Conservation (phyloP, 257 asterid species). For the Solanum gracilifrons region DNA sequence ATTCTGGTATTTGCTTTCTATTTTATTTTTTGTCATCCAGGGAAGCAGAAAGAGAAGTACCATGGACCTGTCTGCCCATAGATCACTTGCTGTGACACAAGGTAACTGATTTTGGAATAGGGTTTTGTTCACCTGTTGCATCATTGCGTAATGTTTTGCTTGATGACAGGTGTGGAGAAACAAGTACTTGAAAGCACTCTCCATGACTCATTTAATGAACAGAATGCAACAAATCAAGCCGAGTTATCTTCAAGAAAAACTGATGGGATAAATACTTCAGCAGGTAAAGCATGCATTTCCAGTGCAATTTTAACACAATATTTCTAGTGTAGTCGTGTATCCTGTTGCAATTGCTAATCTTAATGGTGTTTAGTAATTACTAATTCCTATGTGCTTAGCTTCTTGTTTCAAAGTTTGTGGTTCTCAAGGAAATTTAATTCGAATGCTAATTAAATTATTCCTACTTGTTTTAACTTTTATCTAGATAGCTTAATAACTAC, state of each 20-base stretch:
- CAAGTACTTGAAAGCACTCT: neutral
- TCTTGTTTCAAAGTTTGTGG: neutral
- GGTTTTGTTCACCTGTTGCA: neutral
- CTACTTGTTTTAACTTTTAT: neutral
- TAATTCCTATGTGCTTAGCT: neutral
- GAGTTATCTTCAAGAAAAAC: neutral
- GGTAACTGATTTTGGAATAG: neutral
- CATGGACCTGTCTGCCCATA: neutral
- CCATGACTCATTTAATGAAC: neutral
- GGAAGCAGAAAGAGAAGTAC: neutral
- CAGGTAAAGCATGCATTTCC: neutral
- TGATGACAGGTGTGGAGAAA: neutral
- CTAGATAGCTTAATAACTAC: neutral
- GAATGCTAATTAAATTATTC: neutral
- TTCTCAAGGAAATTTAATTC: neutral
- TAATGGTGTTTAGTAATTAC: neutral
- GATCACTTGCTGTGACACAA: neutral
- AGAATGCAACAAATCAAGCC: neutral
- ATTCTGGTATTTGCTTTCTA: neutral
- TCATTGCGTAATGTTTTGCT: neutral
- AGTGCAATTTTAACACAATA: neutral
- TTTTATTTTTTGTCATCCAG: neutral
- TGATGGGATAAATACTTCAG: neutral
- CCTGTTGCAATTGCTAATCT: neutral
- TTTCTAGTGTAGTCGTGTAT: neutral